Conservation (phyloP, 1,139 yeast genomes). For the Suhomyces terraborum region DNA sequence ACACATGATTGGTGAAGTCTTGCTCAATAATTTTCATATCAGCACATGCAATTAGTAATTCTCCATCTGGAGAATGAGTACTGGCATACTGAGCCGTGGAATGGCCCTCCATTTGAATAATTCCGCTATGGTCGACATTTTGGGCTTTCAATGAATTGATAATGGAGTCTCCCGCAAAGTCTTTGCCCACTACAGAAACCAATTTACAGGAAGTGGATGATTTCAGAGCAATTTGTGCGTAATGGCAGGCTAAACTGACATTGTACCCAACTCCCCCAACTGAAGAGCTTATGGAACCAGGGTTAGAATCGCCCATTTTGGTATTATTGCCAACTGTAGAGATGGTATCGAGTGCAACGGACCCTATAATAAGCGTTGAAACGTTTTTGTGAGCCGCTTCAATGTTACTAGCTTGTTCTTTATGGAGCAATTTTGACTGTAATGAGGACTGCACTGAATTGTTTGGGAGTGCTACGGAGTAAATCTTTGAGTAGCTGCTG, state of each 20-base stretch:
- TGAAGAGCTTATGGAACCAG: conserved; percentile 58
- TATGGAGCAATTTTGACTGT: too few relatives aligned
- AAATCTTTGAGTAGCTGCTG: conserved; percentile 7
- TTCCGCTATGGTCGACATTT: conserved; percentile 43
- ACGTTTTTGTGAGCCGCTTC: background rate
- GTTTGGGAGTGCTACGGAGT: background rate
- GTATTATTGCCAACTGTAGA: conserved; percentile 39
- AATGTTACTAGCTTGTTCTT: background rate
- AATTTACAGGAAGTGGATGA: conserved; percentile 33
- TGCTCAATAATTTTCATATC: conserved; percentile 73
- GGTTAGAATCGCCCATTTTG: conserved; percentile 66
- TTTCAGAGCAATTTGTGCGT: conserved; percentile 19
- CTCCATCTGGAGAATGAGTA: conserved; percentile 63
- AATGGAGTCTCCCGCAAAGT: conserved; percentile 52
- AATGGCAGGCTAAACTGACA: conserved; percentile 57
- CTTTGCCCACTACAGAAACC: conserved; percentile 63
- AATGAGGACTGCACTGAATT: too few relatives aligned
- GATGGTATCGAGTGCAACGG: conserved; percentile 75
- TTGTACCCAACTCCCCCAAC: conserved; percentile 89
- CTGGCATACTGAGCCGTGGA: conserved; percentile 74
- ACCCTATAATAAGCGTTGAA: conserved; percentile 60
- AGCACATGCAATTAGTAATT: conserved; percentile 73
- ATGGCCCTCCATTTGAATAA: conserved; percentile 27
- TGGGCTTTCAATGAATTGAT: conserved; percentile 25
- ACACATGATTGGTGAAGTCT: conserved; percentile 43